Conservation (phyloP, 2,329 filamentous ascomycete species). For the Gnomoniopsis sp. region DNA sequence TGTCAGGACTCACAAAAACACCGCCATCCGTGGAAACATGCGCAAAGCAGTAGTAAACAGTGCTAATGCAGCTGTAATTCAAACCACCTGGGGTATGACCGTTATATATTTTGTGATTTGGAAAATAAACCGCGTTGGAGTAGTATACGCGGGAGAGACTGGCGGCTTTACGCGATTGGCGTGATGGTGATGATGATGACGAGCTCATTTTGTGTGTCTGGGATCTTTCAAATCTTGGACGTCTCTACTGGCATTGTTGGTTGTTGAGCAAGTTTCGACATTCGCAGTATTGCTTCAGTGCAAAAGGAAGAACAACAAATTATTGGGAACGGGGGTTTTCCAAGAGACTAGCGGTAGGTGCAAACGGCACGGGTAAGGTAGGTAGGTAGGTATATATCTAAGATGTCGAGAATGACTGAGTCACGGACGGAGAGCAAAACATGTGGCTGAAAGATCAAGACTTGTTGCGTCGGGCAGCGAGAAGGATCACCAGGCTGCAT, state of each 20-base stretch:
- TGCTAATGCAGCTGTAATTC: constrained; percentile 73
- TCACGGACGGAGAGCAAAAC: not conserved
- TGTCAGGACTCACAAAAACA: constrained; percentile 61
- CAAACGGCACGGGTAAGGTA: not conserved
- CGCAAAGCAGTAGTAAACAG: constrained; percentile 81
- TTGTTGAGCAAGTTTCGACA: not conserved
- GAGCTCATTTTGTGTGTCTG: not conserved
- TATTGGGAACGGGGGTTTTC: not conserved
- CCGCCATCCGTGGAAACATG: constrained; percentile 69
- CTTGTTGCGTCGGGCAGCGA: constrained; percentile 14
- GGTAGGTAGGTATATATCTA: not conserved
- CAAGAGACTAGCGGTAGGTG: no score
- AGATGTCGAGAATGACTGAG: not conserved
- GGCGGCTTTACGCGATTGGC: constrained; percentile 42
- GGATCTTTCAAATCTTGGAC: not conserved
- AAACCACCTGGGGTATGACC: constrained; percentile 70
- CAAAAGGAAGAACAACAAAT: not conserved
- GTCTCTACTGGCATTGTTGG: not conserved
- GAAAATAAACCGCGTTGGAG: constrained; percentile 79
- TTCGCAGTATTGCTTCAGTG: not conserved
- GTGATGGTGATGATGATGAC: constrained; percentile 28
- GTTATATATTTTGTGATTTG: constrained; percentile 72
- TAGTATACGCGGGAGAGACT: constrained; percentile 50
- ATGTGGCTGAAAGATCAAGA: not conserved
- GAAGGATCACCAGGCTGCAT: constrained; percentile 2